phyloP scores from a whole-genome alignment of 768 basidiomycete genomes.

The Collybia sp. region DNA sequence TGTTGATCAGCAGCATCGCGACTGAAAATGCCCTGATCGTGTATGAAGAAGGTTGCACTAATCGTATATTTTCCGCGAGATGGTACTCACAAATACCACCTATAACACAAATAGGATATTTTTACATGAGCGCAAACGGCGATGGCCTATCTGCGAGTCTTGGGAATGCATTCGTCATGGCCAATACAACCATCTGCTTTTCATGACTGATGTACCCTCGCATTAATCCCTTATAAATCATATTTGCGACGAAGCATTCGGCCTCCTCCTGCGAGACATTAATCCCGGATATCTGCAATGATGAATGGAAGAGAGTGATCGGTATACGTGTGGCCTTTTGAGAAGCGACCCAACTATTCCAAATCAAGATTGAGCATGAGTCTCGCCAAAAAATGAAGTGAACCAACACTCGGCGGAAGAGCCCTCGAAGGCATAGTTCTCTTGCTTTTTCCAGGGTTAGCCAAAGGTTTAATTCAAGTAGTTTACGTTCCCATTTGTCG shows the following conservation, averaged over 20 bases:
- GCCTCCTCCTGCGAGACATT: slow-evolving; percentile 76
- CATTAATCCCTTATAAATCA: slow-evolving; percentile 92
- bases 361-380: not conserved
- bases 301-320: slow-evolving; percentile 75
- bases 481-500: slow-evolving; percentile 59
- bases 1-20: not conserved
- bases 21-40: not conserved
- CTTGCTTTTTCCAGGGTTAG: slow-evolving; percentile 84
- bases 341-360: slow-evolving; percentile 70
- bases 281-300: slow-evolving; percentile 65
- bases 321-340: slow-evolving; percentile 76
- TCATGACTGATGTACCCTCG: slow-evolving; percentile 96
- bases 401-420: slow-evolving; percentile 76
- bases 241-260: slow-evolving; percentile 91
- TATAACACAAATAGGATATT: too few relatives aligned
- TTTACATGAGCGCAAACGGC: slow-evolving; percentile 40
- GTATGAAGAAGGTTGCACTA: too few relatives aligned
- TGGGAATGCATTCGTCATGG: slow-evolving; percentile 78
- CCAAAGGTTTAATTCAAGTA: slow-evolving; percentile 86
- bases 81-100: too few relatives aligned
- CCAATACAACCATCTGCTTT: slow-evolving; percentile 89
- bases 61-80: too few relatives aligned
- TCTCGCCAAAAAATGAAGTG: not conserved
- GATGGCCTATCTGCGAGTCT: slow-evolving; percentile 56
- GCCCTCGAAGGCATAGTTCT: slow-evolving; percentile 78